Base-by-base conservation (phyloP, 768 basidiomycete species). In the Rhodotorula taiwanensis region DNA sequence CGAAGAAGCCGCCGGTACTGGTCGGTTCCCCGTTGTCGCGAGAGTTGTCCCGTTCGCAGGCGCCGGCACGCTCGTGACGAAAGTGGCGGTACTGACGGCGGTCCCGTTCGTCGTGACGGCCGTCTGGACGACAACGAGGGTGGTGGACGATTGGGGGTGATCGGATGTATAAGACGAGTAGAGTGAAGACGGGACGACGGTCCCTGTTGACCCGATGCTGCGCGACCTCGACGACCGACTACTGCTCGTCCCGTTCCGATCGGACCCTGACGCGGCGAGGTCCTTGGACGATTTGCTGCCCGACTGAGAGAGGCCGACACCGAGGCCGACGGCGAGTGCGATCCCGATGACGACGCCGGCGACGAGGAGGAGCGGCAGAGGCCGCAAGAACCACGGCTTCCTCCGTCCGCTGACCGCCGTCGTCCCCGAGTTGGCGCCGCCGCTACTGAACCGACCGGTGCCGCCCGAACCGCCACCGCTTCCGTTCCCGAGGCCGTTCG, bases 261-360 rank as follows among this genome's bases (percentile, higher is more conserved):
- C 16, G 9, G 36, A 9, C 10, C 36, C 36, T 16, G 48, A 42
- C 23, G 28, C 25, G n/a, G 44, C 23, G 41, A 5, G 9, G 23
- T n/a, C 0, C 11, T 23, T 30, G n/a, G n/a, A n/a, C 25, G 28
- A 27, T 23, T 20, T 30, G 49, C 36, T 21, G 27, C 34, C 48
- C 23, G n/a, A 39, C 49, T 50, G 36, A 9, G 54, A 56, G 6
- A 67, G 42, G 13, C 66, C 66, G 49, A 67, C 62, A 36, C 66
- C 66, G 10, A 67, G 54, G 2, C 66, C 66, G 27, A 67, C 47
- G n/a, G 66, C 66, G 44, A 67, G 62, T 21, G 66, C 66, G 45
- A 60, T 41, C 23, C 53, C 53, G 50, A 67, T 28, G 57, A 63
- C 43, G 58, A 57, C 49, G 31, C 10, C 58, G 30, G 28, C 27